These are phyloP conservation scores for Chaetomium sp. DNA, from an alignment of 2,329 filamentous ascomycete species.

Conservation along the genomic window DNA sequence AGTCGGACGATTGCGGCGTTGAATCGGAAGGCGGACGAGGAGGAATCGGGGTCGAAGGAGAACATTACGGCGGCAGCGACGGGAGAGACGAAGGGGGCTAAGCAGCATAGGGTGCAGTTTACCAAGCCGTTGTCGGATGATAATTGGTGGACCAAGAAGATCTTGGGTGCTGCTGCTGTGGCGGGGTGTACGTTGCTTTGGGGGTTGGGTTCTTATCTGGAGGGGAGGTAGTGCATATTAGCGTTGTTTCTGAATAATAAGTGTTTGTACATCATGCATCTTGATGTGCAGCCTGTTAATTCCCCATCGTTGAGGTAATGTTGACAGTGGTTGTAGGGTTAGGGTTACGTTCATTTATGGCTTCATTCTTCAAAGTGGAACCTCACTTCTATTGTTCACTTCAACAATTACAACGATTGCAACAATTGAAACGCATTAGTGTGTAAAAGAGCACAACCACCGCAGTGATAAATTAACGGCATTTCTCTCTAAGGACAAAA, in stretches of 20 bases:
- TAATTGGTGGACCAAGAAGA: constrained; percentile 61
- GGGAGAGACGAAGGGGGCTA: constrained; percentile 21
- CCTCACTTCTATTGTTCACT: too few relatives aligned
- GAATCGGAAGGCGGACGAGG: constrained; percentile 42
- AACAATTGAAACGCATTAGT: too few relatives aligned
- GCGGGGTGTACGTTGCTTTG: constrained; percentile 56
- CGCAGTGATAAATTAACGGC: background rate
- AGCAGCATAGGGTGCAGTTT: constrained; percentile 37
- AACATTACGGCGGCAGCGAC: constrained; percentile 17
- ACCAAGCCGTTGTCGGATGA: constrained; percentile 59
- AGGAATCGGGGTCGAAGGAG: constrained; percentile 29
- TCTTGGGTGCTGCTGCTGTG: constrained; percentile 54
- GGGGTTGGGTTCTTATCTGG: constrained; percentile 50
- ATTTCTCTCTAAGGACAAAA: background rate
- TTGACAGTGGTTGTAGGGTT: too few relatives aligned
- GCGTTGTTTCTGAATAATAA: background rate
- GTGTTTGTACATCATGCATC: background rate
- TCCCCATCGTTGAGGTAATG: too few relatives aligned
- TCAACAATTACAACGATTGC: too few relatives aligned
- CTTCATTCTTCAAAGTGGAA: too few relatives aligned
- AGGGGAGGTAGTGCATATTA: constrained; percentile 15
- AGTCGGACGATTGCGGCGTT: constrained; percentile 58
- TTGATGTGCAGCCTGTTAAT: too few relatives aligned
- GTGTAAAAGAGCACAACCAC: too few relatives aligned
- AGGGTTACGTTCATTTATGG: too few relatives aligned